phyloP scores from a whole-genome alignment of 805 yeast species.

The Lachancea thermotolerans region DNA sequence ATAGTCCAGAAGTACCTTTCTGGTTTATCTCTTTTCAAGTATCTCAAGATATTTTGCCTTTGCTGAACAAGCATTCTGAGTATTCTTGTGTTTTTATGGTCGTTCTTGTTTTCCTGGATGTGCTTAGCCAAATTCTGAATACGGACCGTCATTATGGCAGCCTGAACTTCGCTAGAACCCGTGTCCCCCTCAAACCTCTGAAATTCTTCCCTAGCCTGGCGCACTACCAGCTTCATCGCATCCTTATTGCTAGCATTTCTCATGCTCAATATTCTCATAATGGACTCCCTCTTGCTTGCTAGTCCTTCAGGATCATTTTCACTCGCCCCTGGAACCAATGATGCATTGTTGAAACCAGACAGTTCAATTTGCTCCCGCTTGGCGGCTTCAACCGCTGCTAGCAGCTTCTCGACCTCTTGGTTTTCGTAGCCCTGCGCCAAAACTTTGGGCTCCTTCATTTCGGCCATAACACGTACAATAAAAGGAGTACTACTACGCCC shows the following conservation, averaged over 20 bases:
- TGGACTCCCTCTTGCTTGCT: constrained; percentile 56
- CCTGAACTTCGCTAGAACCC: constrained; percentile 93
- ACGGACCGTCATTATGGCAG: constrained; percentile 78
- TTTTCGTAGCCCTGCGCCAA: constrained; percentile 53
- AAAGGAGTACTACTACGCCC: constrained; percentile 66
- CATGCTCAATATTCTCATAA: constrained; percentile 65
- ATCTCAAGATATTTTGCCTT: constrained; percentile 76
- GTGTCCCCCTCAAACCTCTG: constrained; percentile 83
- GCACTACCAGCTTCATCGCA: constrained; percentile 48
- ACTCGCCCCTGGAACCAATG: constrained; percentile 15
- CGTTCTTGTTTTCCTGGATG: constrained; percentile 63
- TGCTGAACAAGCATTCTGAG: constrained; percentile 82
- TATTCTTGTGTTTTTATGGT: constrained; percentile 57
- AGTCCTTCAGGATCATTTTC: constrained; percentile 31
- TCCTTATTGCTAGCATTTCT: constrained; percentile 62
- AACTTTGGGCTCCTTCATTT: constrained; percentile 57
- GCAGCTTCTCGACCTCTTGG: constrained; percentile 64
- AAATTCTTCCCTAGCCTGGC: constrained; percentile 71
- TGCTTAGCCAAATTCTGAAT: constrained; percentile 76
- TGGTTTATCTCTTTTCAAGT: constrained; percentile 74
- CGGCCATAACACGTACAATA: constrained; percentile 57
- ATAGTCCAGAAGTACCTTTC: constrained; percentile 79
- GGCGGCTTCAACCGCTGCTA: constrained; percentile 47
- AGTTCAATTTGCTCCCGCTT: constrained; percentile 22
- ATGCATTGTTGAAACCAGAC: constrained; percentile 21